Conservation (phyloP, 1,139 yeast genomes). For the Blastobotrys buckinghamii region DNA sequence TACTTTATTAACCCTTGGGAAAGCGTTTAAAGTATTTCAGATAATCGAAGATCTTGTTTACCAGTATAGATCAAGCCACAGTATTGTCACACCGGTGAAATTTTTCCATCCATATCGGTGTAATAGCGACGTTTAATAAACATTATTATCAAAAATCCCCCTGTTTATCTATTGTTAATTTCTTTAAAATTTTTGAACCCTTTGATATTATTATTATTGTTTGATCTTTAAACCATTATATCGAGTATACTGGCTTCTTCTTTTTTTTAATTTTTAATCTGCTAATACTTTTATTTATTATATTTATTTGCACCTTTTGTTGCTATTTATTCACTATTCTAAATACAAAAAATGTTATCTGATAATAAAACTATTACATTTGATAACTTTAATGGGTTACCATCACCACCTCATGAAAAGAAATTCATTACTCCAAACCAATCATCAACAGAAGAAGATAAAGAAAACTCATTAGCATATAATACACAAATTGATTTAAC, state of each 20-base stretch:
- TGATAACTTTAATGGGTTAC: not conserved
- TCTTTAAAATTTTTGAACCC: too few relatives aligned
- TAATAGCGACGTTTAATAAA: not conserved
- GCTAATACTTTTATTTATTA: not conserved
- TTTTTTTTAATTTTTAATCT: too few relatives aligned
- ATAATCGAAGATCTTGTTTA: too few relatives aligned
- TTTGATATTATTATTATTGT: too few relatives aligned
- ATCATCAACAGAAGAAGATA: not conserved
- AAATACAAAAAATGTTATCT: conserved; percentile 5
- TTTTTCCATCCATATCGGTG: too few relatives aligned
- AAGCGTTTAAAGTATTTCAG: too few relatives aligned
- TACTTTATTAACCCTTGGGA: not conserved
- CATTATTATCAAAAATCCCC: not conserved
- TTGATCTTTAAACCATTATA: too few relatives aligned
- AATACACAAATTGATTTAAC: not conserved
- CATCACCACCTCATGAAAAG: conserved; percentile 4
- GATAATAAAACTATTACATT: conserved; percentile 3
- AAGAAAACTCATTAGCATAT: not conserved
- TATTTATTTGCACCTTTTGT: not conserved
- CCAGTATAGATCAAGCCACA: too few relatives aligned
- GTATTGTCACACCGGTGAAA: too few relatives aligned
- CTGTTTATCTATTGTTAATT: too few relatives aligned
- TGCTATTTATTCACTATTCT: not conserved
- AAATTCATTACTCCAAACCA: not conserved
- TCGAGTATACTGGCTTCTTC: too few relatives aligned